phyloP scores from a whole-genome alignment of 1,284 basidiomycete species.

The Stereum hirsutum region DNA sequence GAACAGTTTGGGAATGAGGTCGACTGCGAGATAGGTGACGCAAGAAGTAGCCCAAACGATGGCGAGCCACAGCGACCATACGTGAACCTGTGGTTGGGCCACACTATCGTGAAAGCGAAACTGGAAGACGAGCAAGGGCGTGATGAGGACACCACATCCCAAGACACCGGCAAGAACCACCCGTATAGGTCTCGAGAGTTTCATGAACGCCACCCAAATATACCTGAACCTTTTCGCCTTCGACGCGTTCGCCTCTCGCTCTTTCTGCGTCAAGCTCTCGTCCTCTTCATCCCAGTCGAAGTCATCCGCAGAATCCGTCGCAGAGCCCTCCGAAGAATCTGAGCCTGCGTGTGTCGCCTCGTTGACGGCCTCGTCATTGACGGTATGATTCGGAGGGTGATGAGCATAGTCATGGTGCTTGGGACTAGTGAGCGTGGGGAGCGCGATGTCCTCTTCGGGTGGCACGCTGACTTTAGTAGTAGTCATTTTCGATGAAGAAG shows the following conservation, averaged over 20 bases:
- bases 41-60: constrained; percentile 61
- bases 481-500: not conserved
- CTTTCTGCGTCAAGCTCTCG: constrained; percentile 18
- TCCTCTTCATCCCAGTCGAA: constrained; percentile 65
- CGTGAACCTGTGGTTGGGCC: constrained; percentile 45
- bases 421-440: constrained; percentile 1
- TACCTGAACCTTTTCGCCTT: constrained; percentile 45
- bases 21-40: constrained; percentile 53
- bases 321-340: constrained; percentile 37
- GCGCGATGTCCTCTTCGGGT: constrained; percentile 3
- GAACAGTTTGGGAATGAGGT: constrained; percentile 49
- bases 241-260: not conserved
- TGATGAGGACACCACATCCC: constrained; percentile 56
- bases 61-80: constrained; percentile 68
- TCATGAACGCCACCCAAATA: constrained; percentile 59
- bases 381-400: not conserved
- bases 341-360: constrained; percentile 4
- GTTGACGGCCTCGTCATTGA: constrained; percentile 21
- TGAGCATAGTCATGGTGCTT: constrained; percentile 6
- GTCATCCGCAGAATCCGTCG: constrained; percentile 56
- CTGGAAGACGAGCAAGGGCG: constrained; percentile 60
- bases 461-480: not conserved
- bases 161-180: constrained; percentile 44
- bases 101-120: constrained; percentile 43
- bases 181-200: constrained; percentile 50